A percentile compares a stretch with the other conserved stretches of the same genome.
phyloP scores from a whole-genome alignment of 2,329 filamentous ascomycete genomes.

The Penicillium italicum region DNA sequence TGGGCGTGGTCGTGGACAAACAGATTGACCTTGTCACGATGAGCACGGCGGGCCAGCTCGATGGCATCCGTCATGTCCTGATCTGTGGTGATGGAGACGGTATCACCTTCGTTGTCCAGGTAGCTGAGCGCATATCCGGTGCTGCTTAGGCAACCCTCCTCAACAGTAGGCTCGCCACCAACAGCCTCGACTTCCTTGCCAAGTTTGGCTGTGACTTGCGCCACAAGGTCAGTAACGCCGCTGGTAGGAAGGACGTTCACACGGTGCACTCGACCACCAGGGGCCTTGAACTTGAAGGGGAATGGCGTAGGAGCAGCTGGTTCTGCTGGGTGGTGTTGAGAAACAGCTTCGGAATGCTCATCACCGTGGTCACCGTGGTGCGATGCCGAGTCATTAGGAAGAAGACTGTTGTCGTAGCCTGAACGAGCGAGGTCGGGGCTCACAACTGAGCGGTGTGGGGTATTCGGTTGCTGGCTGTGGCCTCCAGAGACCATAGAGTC shows the following conservation, averaged over 20 bases:
- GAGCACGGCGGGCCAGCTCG: conserved; percentile 70
- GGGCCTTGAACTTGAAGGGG: conserved; percentile 98
- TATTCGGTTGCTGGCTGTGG: conserved; percentile 68
- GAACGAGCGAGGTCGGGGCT: conserved; percentile 65
- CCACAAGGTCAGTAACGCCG: conserved; percentile 75
- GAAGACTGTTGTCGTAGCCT: conserved; percentile 69
- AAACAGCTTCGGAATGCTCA: conserved; percentile 67
- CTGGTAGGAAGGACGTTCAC: conserved; percentile 78
- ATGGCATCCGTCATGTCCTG: conserved; percentile 90
- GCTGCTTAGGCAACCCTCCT: conserved; percentile 72
- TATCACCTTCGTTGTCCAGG: conserved; percentile 93
- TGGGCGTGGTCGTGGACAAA: conserved; percentile 93
- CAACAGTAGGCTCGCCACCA: conserved; percentile 72
- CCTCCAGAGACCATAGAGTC: conserved; percentile 95
- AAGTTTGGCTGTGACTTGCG: conserved; percentile 76
- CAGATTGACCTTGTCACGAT: conserved; percentile 89
- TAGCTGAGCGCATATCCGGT: conserved; percentile 91
- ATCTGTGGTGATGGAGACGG: conserved; percentile 93
- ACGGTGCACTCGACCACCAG: conserved; percentile 88
- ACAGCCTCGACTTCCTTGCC: conserved; percentile 77
- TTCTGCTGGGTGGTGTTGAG: conserved; percentile 56
- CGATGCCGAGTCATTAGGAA: conserved; percentile 91
- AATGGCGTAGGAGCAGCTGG: conserved; percentile 70
- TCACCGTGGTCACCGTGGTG: conserved; percentile 78
- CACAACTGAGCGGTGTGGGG: conserved; percentile 70